Evolutionary conservation across 148 eudicot species (phyloP), one percentile per base, ranked within the genome.

Genomic region (Cornus kousa): DNA sequence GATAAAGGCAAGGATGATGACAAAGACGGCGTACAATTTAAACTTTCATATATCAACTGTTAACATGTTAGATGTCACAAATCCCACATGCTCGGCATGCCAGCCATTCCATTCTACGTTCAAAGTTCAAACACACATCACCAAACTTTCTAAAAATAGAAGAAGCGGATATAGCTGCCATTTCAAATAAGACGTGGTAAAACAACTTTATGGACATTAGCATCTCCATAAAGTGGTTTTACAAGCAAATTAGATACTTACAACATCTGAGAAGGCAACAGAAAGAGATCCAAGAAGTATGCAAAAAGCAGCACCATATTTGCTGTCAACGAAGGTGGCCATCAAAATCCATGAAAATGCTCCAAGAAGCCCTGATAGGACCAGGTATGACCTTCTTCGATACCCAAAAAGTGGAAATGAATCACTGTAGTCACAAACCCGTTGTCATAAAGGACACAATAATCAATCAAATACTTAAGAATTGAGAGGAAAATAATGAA

Each of bases 231-330:
- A 77, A 68, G 65, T 33, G 55, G 20, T 20, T 69, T 40, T 46
- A 68, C 53, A 43, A 71, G 35, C 48, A 57, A 17, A 2, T 46
- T 7, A 24, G 70, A 79, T 76, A 83, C 97, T 95, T 90, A 95
- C 99, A 73, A 95, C 99, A 86, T 95, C 99, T 78, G 99, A 95
- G 88, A 95, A 93, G 81, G 99, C 99, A 74, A 95, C 99, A 80
- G 99, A 95, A 84, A 96, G 95, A 78, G 99, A 96, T 77, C 98
- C 97, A 75, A 93, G 91, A 76, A 96, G 92, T 86, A 91, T 93
- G 86, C 94, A 93, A 64, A 90, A 87, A 75, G 95, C 92, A 79
- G 96, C 98, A 77, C 87, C 84, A 72, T 91, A 93, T 87, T 93
- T 93, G 86, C 95, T 88, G 73, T 96, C 98, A 80, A 93, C 99